phyloP scores from a whole-genome alignment of 495 filamentous ascomycete species.

The Podospora pseudocomata region DNA sequence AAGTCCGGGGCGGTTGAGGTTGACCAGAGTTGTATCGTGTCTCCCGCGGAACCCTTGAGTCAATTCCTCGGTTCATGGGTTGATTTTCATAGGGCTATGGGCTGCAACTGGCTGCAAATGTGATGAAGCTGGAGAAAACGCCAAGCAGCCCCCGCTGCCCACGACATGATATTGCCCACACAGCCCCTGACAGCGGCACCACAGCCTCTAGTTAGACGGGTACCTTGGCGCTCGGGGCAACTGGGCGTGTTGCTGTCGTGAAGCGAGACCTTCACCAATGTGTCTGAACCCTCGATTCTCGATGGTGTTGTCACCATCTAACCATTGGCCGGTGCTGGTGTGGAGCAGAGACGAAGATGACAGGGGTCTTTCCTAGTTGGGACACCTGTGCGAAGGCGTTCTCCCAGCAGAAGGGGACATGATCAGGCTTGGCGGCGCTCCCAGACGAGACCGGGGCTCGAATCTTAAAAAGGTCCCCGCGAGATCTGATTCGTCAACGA shows the following conservation, averaged over 20 bases:
- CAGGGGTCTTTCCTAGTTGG: slow-evolving; percentile 31
- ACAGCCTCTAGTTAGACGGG: slow-evolving; percentile 19
- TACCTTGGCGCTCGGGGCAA: slow-evolving; percentile 11
- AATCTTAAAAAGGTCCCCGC: slow-evolving; percentile 26
- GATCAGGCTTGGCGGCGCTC: slow-evolving; percentile 17
- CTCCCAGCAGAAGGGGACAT: slow-evolving; percentile 12
- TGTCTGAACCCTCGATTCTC: not conserved
- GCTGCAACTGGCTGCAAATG: slow-evolving; percentile 4
- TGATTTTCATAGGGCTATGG: slow-evolving; percentile 4
- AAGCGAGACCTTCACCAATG: not conserved
- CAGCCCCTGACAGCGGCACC: slow-evolving; percentile 22
- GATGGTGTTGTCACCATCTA: slow-evolving; percentile 14
- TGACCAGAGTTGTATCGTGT: not conserved
- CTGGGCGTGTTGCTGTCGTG: not conserved
- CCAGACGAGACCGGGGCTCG: slow-evolving; percentile 10
- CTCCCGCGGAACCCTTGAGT: slow-evolving; percentile 9
- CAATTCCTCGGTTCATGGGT: slow-evolving; percentile 12
- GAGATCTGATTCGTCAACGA: slow-evolving; percentile 12
- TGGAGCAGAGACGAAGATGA: slow-evolving; percentile 5
- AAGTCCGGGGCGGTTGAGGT: slow-evolving; percentile 15
- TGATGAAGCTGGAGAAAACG: slow-evolving; percentile 5
- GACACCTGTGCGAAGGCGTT: slow-evolving; percentile 33
- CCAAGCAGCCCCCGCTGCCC: slow-evolving; percentile 13
- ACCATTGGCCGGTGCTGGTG: slow-evolving; percentile 7
- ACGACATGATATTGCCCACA: slow-evolving; percentile 15